These are phyloP conservation scores for Rhytidiadelphus loreus DNA, from an alignment of 225 moss, liverwort and hornwort genomes.

Conservation along the genomic window DNA sequence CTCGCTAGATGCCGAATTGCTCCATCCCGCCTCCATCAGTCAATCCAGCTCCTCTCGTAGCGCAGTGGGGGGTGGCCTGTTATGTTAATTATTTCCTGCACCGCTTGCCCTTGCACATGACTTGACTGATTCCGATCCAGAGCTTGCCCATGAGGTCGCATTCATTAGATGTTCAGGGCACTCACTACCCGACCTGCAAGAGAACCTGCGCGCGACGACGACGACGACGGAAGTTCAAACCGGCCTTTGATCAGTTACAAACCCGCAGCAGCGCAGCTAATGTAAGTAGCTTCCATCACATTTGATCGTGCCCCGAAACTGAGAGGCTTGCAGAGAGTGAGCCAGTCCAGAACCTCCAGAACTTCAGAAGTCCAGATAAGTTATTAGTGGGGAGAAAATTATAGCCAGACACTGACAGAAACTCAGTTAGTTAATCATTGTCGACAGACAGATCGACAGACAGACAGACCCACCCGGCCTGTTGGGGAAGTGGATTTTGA, in stretches of 20 bases:
- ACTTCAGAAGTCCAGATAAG: neutral
- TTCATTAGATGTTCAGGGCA: neutral
- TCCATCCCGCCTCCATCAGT: neutral
- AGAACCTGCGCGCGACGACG: neutral
- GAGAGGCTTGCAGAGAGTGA: neutral
- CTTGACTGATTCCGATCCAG: neutral
- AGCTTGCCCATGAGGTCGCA: neutral
- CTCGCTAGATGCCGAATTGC: neutral
- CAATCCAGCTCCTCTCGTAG: neutral
- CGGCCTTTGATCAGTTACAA: neutral
- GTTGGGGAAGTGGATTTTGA: neutral
- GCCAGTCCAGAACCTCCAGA: neutral
- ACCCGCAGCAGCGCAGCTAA: neutral
- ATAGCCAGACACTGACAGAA: neutral
- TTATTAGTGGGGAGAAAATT: neutral
- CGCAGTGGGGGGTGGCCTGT: too few relatives aligned
- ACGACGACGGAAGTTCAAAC: neutral
- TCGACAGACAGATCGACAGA: neutral
- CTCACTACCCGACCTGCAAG: neutral
- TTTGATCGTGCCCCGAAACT: neutral
- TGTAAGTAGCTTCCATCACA: neutral
- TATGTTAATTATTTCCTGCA: too few relatives aligned
- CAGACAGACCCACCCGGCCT: too few relatives aligned
- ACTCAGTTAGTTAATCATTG: neutral
- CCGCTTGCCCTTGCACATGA: neutral